phyloP scores from a whole-genome alignment of 2,329 filamentous ascomycete genomes.

The Sarocladiaceae sp. region DNA sequence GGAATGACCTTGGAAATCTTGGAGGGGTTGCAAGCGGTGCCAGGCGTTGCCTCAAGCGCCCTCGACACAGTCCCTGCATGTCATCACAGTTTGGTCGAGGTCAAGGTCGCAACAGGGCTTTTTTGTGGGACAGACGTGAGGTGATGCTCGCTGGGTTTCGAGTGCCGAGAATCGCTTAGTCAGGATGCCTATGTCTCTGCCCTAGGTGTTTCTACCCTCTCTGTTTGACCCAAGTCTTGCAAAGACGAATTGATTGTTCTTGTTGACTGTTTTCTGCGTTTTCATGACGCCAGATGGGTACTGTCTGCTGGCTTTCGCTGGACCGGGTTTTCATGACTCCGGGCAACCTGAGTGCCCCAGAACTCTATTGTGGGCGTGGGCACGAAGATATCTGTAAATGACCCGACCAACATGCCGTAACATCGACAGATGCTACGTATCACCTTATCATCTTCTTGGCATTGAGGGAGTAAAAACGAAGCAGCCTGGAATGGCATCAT shows the following conservation, averaged over 20 bases:
- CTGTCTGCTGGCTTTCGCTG: no score
- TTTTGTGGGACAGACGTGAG: constrained; percentile 8
- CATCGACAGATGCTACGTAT: no score
- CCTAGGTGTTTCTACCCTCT: not conserved
- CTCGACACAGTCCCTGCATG: constrained; percentile 5
- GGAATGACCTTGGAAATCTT: not conserved
- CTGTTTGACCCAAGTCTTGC: not conserved
- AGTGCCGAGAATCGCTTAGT: constrained; percentile 4
- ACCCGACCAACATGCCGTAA: no score
- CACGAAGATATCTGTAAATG: not conserved
- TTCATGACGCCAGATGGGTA: not conserved
- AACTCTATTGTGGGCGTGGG: not conserved
- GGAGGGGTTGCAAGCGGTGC: constrained; percentile 7
- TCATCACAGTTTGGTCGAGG: constrained; percentile 9
- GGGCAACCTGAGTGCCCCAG: no score
- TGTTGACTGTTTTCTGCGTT: not conserved
- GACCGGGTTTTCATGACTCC: no score
- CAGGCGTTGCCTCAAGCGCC: constrained; percentile 7
- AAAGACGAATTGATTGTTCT: not conserved
- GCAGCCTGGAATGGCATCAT: no score
- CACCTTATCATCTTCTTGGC: no score
- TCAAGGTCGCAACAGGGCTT: not conserved
- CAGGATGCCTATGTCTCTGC: constrained; percentile 2
- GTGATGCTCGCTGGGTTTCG: constrained; percentile 2
- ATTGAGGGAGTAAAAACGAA: no score